Base-by-base conservation (phyloP, 352 stramenopile genomes). In the Phytophthora ramorum region DNA sequence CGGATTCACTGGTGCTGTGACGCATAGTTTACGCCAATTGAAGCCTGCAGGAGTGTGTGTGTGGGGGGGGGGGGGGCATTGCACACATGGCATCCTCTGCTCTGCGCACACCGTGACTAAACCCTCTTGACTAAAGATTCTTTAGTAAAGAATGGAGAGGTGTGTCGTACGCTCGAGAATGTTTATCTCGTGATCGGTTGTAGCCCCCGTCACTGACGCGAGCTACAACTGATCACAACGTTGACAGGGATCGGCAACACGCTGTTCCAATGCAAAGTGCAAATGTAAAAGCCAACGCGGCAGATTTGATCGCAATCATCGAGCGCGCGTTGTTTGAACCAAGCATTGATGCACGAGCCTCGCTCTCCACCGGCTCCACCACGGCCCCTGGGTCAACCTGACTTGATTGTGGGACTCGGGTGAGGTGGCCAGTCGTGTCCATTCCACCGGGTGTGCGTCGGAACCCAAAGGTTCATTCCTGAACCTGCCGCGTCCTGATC, bases 381-480 rank as follows among this genome's bases (percentile, higher is more conserved):
- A 32, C 8, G 28, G 28, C 6, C 8, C 46, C 9, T 34, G 24
- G 28, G 16, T 24, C n/a, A 12, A 8, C 44, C 50, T 45, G 43
- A 50, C 60, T 68, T 56, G 44, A 63, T 57, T 50, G 30, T 35
- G 17, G 32, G 16, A 13, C 17, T 8, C 58, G n/a, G n/a, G n/a
- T n/a, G n/a, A n/a, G n/a, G n/a, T 52, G 46, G 47, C 37, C 46
- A 16, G 48, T 28, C 45, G 26, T 51, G 57, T 8, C 50, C 35
- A 46, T 47, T 45, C 20, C 47, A 58, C n/a, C 28, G 22, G 35
- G 28, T 28, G 32, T 48, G 2, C 46, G 19, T 51, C 6, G 40
- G 37, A 38, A 20, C 28, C n/a, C 30, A 8, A 34, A 13, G 22
- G n/a, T 20, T 32, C 65, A 73, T 73, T 73, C 40, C 58, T 56